Conservation (phyloP, 164 flowering plant species). For the Stephania japonica region DNA sequence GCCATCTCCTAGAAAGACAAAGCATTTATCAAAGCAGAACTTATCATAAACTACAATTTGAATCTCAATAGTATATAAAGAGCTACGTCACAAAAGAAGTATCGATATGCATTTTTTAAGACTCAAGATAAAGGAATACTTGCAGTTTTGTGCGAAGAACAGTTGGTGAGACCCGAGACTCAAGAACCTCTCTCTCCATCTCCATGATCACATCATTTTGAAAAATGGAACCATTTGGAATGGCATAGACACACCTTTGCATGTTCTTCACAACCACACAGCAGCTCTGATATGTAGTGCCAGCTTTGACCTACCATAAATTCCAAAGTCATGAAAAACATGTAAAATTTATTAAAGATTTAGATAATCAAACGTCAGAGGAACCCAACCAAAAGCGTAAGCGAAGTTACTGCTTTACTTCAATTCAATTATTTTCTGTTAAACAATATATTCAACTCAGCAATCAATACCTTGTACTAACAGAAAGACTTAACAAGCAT, state of each 20-base stretch:
- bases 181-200: constrained; percentile 54
- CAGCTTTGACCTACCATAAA: constrained; percentile 61
- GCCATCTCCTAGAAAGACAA: constrained; percentile 60
- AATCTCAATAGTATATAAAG: background rate
- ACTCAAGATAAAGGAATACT: constrained; percentile 28
- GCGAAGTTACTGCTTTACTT: background rate
- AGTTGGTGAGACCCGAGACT: constrained; percentile 42
- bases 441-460: background rate
- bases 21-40: background rate
- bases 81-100: background rate
- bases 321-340: background rate
- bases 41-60: background rate
- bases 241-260: constrained; percentile 86
- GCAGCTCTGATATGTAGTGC: constrained; percentile 70
- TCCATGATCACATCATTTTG: constrained; percentile 40
- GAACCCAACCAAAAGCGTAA: background rate
- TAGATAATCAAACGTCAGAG: background rate
- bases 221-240: constrained; percentile 59
- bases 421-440: background rate
- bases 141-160: constrained; percentile 54
- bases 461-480: background rate
- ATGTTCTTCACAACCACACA: constrained; percentile 87
- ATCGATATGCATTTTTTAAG: background rate
- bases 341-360: background rate
- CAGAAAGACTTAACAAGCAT: background rate